phyloP scores from a whole-genome alignment of 2,329 filamentous ascomycete species.

The Claviceps quebecensis region DNA sequence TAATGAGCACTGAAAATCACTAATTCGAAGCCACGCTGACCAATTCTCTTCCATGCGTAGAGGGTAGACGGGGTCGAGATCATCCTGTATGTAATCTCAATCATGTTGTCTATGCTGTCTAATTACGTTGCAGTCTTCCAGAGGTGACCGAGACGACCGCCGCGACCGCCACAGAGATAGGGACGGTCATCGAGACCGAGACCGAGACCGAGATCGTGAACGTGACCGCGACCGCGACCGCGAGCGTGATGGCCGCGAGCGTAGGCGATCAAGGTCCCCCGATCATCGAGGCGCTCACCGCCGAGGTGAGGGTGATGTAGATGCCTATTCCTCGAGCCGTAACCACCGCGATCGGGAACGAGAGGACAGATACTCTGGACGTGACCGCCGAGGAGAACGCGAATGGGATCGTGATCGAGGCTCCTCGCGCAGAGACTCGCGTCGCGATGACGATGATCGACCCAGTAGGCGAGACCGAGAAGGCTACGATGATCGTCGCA shows the following conservation, averaged over 20 bases:
- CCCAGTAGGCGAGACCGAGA: conserved; percentile 46
- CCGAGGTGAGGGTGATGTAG: conserved; percentile 63
- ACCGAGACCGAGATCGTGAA: background rate
- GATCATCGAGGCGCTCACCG: conserved; percentile 48
- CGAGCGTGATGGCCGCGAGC: conserved; percentile 58
- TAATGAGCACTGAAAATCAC: background rate
- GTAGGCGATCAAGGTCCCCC: conserved; percentile 77
- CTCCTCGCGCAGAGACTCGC: conserved; percentile 43
- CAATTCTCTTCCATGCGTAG: conserved; percentile 16
- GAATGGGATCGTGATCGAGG: conserved; percentile 63
- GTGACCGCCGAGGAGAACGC: conserved; percentile 53
- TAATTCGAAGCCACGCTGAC: conserved; percentile 2
- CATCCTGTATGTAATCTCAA: conserved; percentile 32
- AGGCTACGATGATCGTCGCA: conserved; percentile 33
- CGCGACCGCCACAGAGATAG: conserved; percentile 40
- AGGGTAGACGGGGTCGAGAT: conserved; percentile 41
- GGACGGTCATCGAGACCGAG: conserved; percentile 28
- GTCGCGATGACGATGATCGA: conserved; percentile 51
- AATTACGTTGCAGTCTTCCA: conserved; percentile 13
- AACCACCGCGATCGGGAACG: conserved; percentile 87
- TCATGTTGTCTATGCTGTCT: conserved; percentile 5
- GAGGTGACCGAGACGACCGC: conserved; percentile 21
- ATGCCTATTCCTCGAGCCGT: conserved; percentile 85
- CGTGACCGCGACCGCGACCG: conserved; percentile 35
- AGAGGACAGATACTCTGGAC: conserved; percentile 75